phyloP scores from a whole-genome alignment of 2,329 filamentous ascomycete genomes.

The Lecanosticta acicola region DNA sequence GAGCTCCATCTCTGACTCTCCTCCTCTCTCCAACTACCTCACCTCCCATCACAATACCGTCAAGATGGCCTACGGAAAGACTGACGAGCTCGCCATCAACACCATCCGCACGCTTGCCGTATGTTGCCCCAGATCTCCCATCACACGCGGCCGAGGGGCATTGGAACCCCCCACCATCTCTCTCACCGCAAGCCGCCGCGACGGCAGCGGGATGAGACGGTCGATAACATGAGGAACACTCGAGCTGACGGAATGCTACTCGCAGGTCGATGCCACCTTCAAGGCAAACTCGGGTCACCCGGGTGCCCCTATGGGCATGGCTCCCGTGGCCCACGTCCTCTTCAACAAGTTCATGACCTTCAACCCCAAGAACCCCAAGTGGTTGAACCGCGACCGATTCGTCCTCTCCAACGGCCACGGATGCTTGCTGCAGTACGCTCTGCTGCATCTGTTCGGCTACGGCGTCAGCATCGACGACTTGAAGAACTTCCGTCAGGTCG shows the following conservation, averaged over 20 bases:
- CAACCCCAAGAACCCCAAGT: constrained; percentile 98
- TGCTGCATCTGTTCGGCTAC: constrained; percentile 96
- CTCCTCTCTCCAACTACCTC: constrained; percentile 5
- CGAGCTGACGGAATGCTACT: background rate
- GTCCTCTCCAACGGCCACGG: constrained; percentile 98
- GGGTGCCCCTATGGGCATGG: constrained; percentile 96
- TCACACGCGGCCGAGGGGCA: background rate
- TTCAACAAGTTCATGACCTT: constrained; percentile 99
- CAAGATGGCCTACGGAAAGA: constrained; percentile 80
- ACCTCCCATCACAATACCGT: constrained; percentile 5
- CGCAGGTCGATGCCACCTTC: constrained; percentile 92
- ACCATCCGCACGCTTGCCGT: constrained; percentile 95
- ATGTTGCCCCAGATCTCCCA: constrained; percentile 44
- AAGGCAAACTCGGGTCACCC: constrained; percentile 97
- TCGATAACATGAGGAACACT: constrained; percentile 20
- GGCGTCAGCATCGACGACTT: constrained; percentile 79
- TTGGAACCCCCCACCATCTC: background rate
- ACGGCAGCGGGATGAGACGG: too few relatives aligned
- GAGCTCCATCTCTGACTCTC: constrained; percentile 2
- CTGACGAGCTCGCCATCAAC: constrained; percentile 91
- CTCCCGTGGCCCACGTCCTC: constrained; percentile 90
- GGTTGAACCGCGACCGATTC: constrained; percentile 96
- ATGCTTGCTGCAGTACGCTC: constrained; percentile 98
- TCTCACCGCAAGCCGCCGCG: background rate
- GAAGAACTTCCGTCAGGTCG: constrained; percentile 82